A percentile compares a stretch with the other conserved stretches of the same genome.
Evolutionary conservation across 768 basidiomycete genomes (phyloP).

Genomic region (Kwoniella mangroviensis): DNA sequence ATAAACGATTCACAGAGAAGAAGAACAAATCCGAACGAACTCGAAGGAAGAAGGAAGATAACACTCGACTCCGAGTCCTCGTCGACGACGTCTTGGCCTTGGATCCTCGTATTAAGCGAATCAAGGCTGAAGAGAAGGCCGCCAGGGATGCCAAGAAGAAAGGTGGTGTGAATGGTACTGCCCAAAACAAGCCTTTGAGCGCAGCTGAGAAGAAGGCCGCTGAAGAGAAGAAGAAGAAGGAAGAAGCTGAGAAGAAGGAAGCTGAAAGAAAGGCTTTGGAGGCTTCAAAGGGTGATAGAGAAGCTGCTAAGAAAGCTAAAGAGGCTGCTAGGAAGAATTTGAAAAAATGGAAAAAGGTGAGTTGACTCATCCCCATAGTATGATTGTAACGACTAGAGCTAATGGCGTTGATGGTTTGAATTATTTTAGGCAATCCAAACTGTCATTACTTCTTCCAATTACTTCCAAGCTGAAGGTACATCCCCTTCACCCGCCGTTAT

Average conservation of each 20-base stretch:
- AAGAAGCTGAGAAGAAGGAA: conserved; percentile 70
- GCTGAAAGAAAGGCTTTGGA: conserved; percentile 65
- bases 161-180: conserved; percentile 49
- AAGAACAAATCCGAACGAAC: conserved; percentile 99
- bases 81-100: conserved; percentile 80
- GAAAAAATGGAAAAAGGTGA: conserved; percentile 71
- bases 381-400: too few species aligned
- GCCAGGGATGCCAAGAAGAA: conserved; percentile 90
- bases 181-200: conserved; percentile 53
- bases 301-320: conserved; percentile 69
- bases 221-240: conserved; percentile 62
- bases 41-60: conserved; percentile 96
- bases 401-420: too few species aligned
- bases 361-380: conserved; percentile 21
- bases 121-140: conserved; percentile 95
- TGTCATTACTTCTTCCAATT: conserved; percentile 60
- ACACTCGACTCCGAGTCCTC: conserved; percentile 78
- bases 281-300: conserved; percentile 55
- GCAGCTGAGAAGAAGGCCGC: conserved; percentile 62
- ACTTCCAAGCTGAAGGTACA: conserved; percentile 58
- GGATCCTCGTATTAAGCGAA: conserved; percentile 95
- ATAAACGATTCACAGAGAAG: conserved; percentile 98
- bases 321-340: conserved; percentile 64
- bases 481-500: conserved; percentile 57
- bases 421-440: conserved; percentile 56